Percentiles rank a stretch among this genome's conserved stretches.
Evolutionary conservation across 345 rosid genomes (phyloP).

Genomic region (Bruguiera gymnorhiza): DNA sequence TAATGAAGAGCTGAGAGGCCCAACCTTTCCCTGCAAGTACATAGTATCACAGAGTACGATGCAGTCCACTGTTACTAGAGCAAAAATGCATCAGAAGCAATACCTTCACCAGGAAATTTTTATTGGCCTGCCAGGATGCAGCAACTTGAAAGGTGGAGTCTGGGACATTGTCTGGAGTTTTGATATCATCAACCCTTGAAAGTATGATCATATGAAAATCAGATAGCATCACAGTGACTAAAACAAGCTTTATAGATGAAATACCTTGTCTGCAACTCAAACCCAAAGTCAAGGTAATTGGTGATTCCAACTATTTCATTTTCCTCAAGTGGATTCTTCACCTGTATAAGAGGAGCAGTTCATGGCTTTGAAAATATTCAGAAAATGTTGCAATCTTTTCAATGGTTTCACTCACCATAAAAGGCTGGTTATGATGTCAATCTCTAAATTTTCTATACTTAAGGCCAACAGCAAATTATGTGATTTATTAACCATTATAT

Average conservation of each 20-base stretch:
- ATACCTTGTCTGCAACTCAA: constrained; percentile 86
- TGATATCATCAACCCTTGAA: constrained; percentile 55
- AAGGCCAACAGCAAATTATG: background rate
- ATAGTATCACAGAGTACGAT: background rate
- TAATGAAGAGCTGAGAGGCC: constrained; percentile 70
- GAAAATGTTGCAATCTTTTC: background rate
- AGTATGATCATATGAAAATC: constrained; percentile 12
- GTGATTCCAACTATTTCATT: constrained; percentile 84
- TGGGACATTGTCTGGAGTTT: constrained; percentile 30
- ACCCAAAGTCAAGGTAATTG: constrained; percentile 85
- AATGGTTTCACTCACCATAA: background rate
- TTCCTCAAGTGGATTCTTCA: constrained; percentile 80
- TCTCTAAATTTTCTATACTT: background rate
- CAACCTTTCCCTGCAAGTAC: constrained; percentile 66
- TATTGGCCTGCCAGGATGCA: constrained; percentile 97
- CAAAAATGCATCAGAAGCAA: constrained; percentile 10
- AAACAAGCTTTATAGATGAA: constrained; percentile 1
- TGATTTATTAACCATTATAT: background rate
- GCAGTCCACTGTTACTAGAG: background rate
- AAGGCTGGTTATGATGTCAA: background rate
- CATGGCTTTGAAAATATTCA: constrained; percentile 9
- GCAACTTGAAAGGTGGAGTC: constrained; percentile 83
- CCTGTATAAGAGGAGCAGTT: constrained; percentile 45
- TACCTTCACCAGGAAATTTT: constrained; percentile 86
- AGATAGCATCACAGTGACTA: constrained; percentile 15